Base-by-base conservation (phyloP, 1,139 yeast genomes). In the Sugiyamaella xylanicola region DNA sequence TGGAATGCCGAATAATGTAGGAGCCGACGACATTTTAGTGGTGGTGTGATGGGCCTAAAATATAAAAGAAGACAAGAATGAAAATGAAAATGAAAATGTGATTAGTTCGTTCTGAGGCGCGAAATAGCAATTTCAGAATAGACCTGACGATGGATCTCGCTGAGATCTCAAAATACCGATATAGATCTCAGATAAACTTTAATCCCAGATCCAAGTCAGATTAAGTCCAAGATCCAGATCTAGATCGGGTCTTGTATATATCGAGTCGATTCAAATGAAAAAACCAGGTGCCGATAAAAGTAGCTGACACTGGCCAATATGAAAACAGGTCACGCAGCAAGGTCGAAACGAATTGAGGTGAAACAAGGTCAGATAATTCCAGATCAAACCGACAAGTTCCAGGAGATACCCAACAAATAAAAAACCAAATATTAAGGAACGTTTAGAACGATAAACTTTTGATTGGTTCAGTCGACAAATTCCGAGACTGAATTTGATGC, bases 1-100 rank as follows among this genome's bases (percentile, higher is more conserved):
- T n/a, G 71, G 69, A 16, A 67, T 58, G 13, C 71, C 70, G 56
- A 56, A 52, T n/a, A 63, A 49, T 16, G 61, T 57, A 4, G 63
- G 63, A 17, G 42, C 55, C 7, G 53, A 53, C 39, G 45, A 39
- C 45, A 48, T 48, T 21, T n/a, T 16, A 39, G 21, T 39, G 4
- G 42, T 19, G 27, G 7, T 41, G 11, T 22, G 8, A 11, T 7
- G 8, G 15, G 29, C 9, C 29, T 5, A 5, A 25, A 9, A 5
- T 25, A 25, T 25, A 25, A 25, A 9, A 25, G 29, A 5, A 25
- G 29, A 9, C 9, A 32, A 32, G 37, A 32, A 32, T 11, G 15
- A 32, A 32, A 25, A 11, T 25, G 32, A 25, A 11, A 25, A 25
- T n/a, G n/a, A n/a, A n/a, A n/a, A n/a, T n/a, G n/a, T n/a, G n/a